phyloP scores from a whole-genome alignment of 352 stramenopile species.

The Phytophthora tentaculata region DNA sequence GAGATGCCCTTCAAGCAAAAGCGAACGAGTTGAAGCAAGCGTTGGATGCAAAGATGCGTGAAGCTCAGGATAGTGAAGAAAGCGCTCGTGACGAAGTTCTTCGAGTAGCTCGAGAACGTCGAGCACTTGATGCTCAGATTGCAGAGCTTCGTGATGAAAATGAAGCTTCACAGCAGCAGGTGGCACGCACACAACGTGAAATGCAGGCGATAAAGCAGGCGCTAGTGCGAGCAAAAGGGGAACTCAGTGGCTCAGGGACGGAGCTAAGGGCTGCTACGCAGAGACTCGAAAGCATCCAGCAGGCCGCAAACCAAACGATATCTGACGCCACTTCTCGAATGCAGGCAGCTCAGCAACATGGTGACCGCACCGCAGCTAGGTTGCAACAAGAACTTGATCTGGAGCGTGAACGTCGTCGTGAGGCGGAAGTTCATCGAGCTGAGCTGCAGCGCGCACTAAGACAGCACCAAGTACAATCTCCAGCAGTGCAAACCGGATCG shows the following conservation, averaged over 20 bases:
- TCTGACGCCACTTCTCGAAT: constrained; percentile 54
- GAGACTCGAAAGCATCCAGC: constrained; percentile 59
- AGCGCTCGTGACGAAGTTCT: constrained; percentile 54
- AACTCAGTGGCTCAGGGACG: constrained; percentile 48
- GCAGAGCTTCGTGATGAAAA: constrained; percentile 59
- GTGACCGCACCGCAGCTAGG: constrained; percentile 40
- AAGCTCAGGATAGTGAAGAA: constrained; percentile 62
- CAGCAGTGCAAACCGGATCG: constrained; percentile 11
- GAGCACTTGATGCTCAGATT: constrained; percentile 58
- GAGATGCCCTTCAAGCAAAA: constrained; percentile 66
- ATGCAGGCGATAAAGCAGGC: constrained; percentile 50
- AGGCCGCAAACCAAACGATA: constrained; percentile 69
- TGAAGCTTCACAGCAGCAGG: constrained; percentile 50
- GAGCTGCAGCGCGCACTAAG: constrained; percentile 57
- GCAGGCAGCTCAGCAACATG: constrained; percentile 61
- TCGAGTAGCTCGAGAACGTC: constrained; percentile 56
- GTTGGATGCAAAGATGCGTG: constrained; percentile 57
- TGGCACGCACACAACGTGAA: constrained; percentile 54
- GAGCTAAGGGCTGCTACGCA: constrained; percentile 57
- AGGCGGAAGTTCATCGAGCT: constrained; percentile 67
- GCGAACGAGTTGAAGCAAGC: constrained; percentile 59
- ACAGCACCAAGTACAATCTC: constrained; percentile 38
- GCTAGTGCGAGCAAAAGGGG: constrained; percentile 63
- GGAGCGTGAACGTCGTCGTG: constrained; percentile 60
- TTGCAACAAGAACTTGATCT: constrained; percentile 64